Base-by-base conservation (phyloP, 2,329 filamentous ascomycete genomes). In the Alternaria alternata region DNA sequence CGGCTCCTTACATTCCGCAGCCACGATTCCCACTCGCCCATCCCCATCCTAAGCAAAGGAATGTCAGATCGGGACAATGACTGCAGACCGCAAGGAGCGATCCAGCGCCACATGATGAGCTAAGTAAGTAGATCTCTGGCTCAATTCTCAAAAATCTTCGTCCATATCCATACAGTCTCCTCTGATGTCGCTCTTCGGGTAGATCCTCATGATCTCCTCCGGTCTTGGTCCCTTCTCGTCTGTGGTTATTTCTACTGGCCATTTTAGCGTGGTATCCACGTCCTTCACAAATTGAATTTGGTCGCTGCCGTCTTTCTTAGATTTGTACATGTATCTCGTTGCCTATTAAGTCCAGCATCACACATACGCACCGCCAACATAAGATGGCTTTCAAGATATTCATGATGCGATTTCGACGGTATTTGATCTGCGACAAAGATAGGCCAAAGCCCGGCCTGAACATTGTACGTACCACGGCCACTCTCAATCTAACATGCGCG, bases 81-180 rank as follows among this genome's bases (percentile, higher is more conserved):
- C 57, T 61, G 52, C 56, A 54, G 41, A 44, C 63, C 62, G 74
- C 68, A 78, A 77, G 75, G 75, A 76, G 73, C 75, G 63, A 57
- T 42, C 42, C 42, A 64, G 44, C 62, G 56, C 64, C 64, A 66
- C 60, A 57, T 54, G 63, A 55, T 46, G 42, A 55, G 61, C 65
- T 70, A 65, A 59, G 65, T 63, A 66, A 67, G 67, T 59, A 51
- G 59, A 59, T 55, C 63, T 67, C 57, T 68, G 59, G 44, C 55
- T 42, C 53, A 8, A 12, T 11, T 38, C 41, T 51, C 42, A 42
- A 36, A 42, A 22, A 30, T 20, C 12, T 30, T 54, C 28, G 24
- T 16, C 43, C 12, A 7, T 22, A 20, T 41, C 3, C 32, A 28
- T 47, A 18, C 8, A 34, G n/a, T 38, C 3, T 11, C 9, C 14